phyloP scores from a whole-genome alignment of 768 basidiomycete species.

The Auricularia heimuer region DNA sequence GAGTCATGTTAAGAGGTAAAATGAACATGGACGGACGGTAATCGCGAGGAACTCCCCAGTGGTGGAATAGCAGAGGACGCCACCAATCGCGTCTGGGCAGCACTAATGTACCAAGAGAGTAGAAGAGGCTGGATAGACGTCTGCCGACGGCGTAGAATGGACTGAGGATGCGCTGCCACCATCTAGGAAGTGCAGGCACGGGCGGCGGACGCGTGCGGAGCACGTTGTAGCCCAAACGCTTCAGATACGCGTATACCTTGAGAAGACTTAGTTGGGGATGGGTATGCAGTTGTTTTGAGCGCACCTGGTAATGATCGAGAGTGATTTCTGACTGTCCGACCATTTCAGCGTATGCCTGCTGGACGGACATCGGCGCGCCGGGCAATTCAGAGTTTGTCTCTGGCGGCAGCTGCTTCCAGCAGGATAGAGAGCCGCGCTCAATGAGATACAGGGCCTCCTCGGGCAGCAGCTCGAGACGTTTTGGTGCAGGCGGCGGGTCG shows the following conservation, averaged over 20 bases:
- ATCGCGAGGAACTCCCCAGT: constrained; percentile 36
- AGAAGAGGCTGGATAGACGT: constrained; percentile 13
- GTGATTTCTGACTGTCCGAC: constrained; percentile 70
- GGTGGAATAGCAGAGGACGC: constrained; percentile 43
- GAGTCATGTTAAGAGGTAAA: not conserved
- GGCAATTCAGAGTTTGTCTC: constrained; percentile 21
- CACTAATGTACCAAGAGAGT: constrained; percentile 14
- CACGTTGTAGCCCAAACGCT: constrained; percentile 82
- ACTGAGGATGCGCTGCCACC: constrained; percentile 17
- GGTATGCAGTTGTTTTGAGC: constrained; percentile 7
- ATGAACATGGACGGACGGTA: constrained; percentile 33
- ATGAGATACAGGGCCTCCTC: constrained; percentile 93
- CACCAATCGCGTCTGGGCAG: constrained; percentile 48
- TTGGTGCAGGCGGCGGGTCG: constrained; percentile 35
- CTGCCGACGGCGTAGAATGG: constrained; percentile 23
- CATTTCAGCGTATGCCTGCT: constrained; percentile 83
- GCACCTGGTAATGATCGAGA: constrained; percentile 81
- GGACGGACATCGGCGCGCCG: constrained; percentile 79
- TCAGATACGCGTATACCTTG: constrained; percentile 88
- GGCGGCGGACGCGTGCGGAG: constrained; percentile 62
- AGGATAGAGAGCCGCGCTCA: constrained; percentile 81
- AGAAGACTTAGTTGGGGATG: not conserved
- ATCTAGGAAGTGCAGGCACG: constrained; percentile 8
- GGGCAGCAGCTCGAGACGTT: constrained; percentile 76
- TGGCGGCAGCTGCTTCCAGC: constrained; percentile 49